phyloP scores from a whole-genome alignment of 139 green algal species.

The Coelastrella sp. region DNA sequence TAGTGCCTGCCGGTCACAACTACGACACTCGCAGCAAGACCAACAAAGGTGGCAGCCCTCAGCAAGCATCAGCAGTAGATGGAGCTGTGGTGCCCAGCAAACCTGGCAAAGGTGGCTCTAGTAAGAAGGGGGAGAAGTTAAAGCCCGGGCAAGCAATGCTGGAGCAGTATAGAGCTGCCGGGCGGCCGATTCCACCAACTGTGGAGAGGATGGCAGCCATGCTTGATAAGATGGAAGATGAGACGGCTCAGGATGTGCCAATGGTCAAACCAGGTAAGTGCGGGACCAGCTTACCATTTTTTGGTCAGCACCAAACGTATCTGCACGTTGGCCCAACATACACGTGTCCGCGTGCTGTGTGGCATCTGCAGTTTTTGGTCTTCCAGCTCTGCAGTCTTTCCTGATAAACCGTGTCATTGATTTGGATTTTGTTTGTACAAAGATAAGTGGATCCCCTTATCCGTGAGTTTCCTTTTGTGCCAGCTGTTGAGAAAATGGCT shows the following conservation, averaged over 20 bases:
- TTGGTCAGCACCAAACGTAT: not conserved
- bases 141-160: slow-evolving; percentile 70
- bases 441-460: too few relatives aligned
- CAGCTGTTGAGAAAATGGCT: too few relatives aligned
- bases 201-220: slow-evolving; percentile 77
- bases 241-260: slow-evolving; percentile 2
- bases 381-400: too few relatives aligned
- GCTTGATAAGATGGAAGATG: slow-evolving; percentile 83
- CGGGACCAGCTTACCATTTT: not conserved
- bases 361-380: not conserved
- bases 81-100: not conserved
- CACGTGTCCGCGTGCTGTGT: not conserved
- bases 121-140: slow-evolving; percentile 42
- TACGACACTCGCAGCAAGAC: not conserved
- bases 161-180: slow-evolving; percentile 63
- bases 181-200: slow-evolving; percentile 57
- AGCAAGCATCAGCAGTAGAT: not conserved
- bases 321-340: too few relatives aligned
- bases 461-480: too few relatives aligned
- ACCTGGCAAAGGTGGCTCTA: not conserved
- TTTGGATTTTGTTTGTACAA: too few relatives aligned
- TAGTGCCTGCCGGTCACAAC: too few relatives aligned
- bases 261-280: slow-evolving; percentile 77
- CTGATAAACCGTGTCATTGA: too few relatives aligned
- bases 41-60: not conserved